Percentiles rank a stretch among this genome's conserved stretches.
Evolutionary conservation across 108 stramenopile genomes (phyloP).

Genomic region (Cyclotella choctawhatcheeana): DNA sequence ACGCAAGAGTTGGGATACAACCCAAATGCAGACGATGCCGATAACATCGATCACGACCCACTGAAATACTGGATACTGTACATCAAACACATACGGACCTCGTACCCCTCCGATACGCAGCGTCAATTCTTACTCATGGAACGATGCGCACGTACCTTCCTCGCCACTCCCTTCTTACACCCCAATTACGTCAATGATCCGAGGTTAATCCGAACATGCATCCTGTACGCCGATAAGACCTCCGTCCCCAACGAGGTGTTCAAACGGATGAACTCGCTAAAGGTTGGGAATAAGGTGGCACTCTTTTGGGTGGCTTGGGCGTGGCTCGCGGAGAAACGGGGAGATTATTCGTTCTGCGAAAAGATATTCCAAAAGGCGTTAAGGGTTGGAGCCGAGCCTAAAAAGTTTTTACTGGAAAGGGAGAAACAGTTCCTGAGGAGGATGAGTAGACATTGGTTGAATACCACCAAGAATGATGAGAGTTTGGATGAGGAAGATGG

Average conservation of each 20-base stretch:
- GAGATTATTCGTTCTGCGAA: slow-evolving; percentile 52
- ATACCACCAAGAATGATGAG: slow-evolving; percentile 45
- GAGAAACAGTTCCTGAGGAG: slow-evolving; percentile 83
- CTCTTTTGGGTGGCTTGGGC: slow-evolving; percentile 71
- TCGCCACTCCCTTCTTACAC: slow-evolving; percentile 49
- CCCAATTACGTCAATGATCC: slow-evolving; percentile 67
- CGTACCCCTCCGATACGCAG: slow-evolving; percentile 74
- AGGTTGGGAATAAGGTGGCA: slow-evolving; percentile 61
- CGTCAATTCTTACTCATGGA: slow-evolving; percentile 83
- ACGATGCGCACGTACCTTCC: slow-evolving; percentile 73
- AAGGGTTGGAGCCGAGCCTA: slow-evolving; percentile 70
- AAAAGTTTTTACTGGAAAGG: slow-evolving; percentile 67
- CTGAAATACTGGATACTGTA: slow-evolving; percentile 82
- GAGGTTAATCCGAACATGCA: slow-evolving; percentile 80
- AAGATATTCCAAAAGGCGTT: slow-evolving; percentile 68
- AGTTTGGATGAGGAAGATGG: slow-evolving; percentile 53
- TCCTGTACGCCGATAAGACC: slow-evolving; percentile 81
- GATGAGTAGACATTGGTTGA: slow-evolving; percentile 84
- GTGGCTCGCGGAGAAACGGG: slow-evolving; percentile 52
- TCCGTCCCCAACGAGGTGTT: slow-evolving; percentile 69
- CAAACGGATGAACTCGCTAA: slow-evolving; percentile 73
- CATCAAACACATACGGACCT: slow-evolving; percentile 77
- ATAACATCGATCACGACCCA: slow-evolving; percentile 60
- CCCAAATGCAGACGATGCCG: slow-evolving; percentile 17
- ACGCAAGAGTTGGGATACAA: slow-evolving; percentile 26